Base-by-base conservation (phyloP, 345 rosid genomes). In the Laguncularia racemosa region DNA sequence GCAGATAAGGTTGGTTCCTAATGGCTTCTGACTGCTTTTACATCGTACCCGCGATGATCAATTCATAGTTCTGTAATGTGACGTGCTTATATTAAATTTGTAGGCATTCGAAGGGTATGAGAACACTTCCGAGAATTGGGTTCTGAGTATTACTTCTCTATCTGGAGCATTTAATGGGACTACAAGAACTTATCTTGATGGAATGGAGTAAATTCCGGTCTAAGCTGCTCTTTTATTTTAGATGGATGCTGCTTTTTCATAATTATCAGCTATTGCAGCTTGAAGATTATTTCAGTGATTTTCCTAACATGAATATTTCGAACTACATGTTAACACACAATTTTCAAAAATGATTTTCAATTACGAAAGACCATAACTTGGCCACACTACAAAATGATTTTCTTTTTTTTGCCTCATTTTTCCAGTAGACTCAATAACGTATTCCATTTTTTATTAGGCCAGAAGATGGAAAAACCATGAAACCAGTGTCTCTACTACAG, bases 91-190 rank as follows among this genome's bases (percentile, higher is more conserved):
- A 7, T 33, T 70, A 65, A 47, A 33, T 33, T 56, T 50, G 43
- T 70, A 95, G 99, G 79, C 76, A 65, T 95, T 95, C 59, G 45
- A 74, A 28, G 97, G 96, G 18, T 72, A 82, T 53, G 97, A 88
- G 71, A 74, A 71, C 72, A 82, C 97, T 26, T 81, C 88, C 13
- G 96, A 86, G 80, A 78, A 84, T 46, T 95, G 99, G 99, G 84
- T 95, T 8, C 68, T 95, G 69, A 95, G 99, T 75, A 69, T 95
- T 20, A 95, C 99, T 15, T 77, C 99, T 12, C 70, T 95, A 55
- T 95, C 97, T 6, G 99, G 96, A 16, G 99, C 99, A 0, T 83
- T 95, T 78, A 95, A 95, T 66, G 99, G 99, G 53, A 85, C 93
- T 52, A 95, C 97, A 16, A 80, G 97, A 70, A 70, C 93, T 6